Evolutionary conservation across 768 basidiomycete genomes (phyloP).

Genomic region (Calocybe gangraenosa): DNA sequence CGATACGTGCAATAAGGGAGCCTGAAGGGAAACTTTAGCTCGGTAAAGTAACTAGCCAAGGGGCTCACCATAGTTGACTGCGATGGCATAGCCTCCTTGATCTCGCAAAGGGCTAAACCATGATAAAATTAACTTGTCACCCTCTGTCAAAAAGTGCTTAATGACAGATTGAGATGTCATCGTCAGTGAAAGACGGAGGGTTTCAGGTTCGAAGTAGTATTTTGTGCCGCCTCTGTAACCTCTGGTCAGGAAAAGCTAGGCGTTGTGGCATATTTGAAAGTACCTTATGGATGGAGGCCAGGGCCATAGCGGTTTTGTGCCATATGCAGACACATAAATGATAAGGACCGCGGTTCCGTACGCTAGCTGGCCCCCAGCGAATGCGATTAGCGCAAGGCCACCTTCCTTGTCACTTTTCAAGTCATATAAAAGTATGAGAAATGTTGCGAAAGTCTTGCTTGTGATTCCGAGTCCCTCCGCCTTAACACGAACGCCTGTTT

Average conservation of each 20-base stretch:
- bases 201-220: constrained; percentile 28
- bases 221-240: constrained; percentile 9
- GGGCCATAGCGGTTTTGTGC: constrained; percentile 29
- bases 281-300: constrained; percentile 13
- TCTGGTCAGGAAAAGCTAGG: no score
- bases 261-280: no score
- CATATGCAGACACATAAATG: constrained; percentile 49
- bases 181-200: constrained; percentile 64
- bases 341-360: constrained; percentile 60
- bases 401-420: constrained; percentile 24
- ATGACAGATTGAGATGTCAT: constrained; percentile 88
- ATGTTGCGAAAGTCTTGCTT: constrained; percentile 67
- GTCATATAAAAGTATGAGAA: constrained; percentile 58
- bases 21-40: constrained; percentile 41
- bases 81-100: constrained; percentile 94
- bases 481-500: constrained; percentile 67
- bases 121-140: constrained; percentile 87
- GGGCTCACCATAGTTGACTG: constrained; percentile 86
- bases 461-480: constrained; percentile 86
- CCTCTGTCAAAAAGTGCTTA: constrained; percentile 95
- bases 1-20: constrained; percentile 84
- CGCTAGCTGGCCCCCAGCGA: constrained; percentile 78
- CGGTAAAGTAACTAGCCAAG: background rate
- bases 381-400: constrained; percentile 67
- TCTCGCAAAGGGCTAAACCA: constrained; percentile 79